Conservation (phyloP, 2,329 filamentous ascomycete species). For the Onygenales sp. region DNA sequence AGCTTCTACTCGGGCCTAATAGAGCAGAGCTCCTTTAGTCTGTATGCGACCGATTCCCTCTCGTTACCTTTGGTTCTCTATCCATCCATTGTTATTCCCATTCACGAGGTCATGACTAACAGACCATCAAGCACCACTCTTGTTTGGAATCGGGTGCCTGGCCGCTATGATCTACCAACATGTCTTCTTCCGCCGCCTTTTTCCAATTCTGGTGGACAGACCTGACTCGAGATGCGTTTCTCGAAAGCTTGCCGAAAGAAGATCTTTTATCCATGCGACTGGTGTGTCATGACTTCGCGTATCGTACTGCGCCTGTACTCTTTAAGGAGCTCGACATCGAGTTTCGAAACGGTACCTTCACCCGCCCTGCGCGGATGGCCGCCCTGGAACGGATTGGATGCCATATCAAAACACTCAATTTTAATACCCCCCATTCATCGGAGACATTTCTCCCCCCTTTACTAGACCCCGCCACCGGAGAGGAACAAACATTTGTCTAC, state of each 20-base stretch:
- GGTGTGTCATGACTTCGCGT: slow-evolving; percentile 26
- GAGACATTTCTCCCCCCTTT: slow-evolving; percentile 79
- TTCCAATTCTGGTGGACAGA: slow-evolving; percentile 28
- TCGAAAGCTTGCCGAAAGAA: slow-evolving; percentile 20
- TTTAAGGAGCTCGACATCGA: slow-evolving; percentile 37
- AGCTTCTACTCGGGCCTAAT: background rate
- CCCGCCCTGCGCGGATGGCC: slow-evolving; percentile 60
- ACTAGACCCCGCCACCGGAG: slow-evolving; percentile 64
- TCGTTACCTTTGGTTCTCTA: background rate
- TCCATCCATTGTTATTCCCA: background rate
- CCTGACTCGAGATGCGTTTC: slow-evolving; percentile 23
- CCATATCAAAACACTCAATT: slow-evolving; percentile 68
- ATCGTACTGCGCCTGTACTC: slow-evolving; percentile 24
- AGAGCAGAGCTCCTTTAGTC: background rate
- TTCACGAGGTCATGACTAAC: slow-evolving; percentile 3
- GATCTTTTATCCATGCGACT: slow-evolving; percentile 27
- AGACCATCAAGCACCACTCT: background rate
- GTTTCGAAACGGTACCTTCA: slow-evolving; percentile 60
- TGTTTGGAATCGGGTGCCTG: background rate
- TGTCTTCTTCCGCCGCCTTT: slow-evolving; percentile 17
- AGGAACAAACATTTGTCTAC: slow-evolving; percentile 73
- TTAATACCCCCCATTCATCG: slow-evolving; percentile 65
- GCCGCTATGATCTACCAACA: slow-evolving; percentile 5
- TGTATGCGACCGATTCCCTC: background rate
- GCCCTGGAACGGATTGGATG: slow-evolving; percentile 69